Evolutionary conservation across 1,139 yeast species (phyloP).

Genomic region (Torulaspora globosa): DNA sequence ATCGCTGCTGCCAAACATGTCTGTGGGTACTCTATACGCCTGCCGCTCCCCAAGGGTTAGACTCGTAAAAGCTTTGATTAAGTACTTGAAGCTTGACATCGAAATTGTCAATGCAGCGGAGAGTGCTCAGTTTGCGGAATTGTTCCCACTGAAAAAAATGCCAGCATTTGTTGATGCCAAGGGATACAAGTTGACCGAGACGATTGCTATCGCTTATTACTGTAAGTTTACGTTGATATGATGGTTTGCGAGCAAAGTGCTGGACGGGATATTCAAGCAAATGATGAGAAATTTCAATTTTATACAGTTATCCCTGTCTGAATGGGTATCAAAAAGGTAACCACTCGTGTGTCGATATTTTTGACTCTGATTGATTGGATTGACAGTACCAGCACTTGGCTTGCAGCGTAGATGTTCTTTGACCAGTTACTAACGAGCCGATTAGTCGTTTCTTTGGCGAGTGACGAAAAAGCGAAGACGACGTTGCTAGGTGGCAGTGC

Average conservation of each 20-base stretch:
- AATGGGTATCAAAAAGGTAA: constrained; percentile 23
- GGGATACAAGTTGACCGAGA: constrained; percentile 76
- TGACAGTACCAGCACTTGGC: not conserved
- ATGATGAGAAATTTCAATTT: constrained; percentile 17
- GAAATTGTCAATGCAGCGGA: constrained; percentile 47
- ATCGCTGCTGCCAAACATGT: constrained; percentile 40
- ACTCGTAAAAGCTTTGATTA: constrained; percentile 58
- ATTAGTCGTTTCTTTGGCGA: constrained; percentile 24
- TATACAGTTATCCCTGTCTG: constrained; percentile 31
- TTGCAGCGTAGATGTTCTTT: not conserved
- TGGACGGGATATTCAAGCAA: constrained; percentile 9
- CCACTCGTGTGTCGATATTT: constrained; percentile 23
- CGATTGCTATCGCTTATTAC: constrained; percentile 59
- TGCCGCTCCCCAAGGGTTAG: constrained; percentile 43
- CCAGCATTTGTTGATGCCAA: constrained; percentile 81
- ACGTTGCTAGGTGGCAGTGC: constrained; percentile 54
- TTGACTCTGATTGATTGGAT: constrained; percentile 16
- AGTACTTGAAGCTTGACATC: constrained; percentile 69
- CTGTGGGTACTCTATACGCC: constrained; percentile 60
- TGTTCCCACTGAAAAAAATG: constrained; percentile 68
- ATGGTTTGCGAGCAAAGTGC: not conserved
- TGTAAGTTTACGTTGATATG: constrained; percentile 20
- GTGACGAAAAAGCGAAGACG: constrained; percentile 28
- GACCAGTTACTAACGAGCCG: constrained; percentile 5
- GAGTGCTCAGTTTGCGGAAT: constrained; percentile 44